Evolutionary conservation across 805 yeast genomes (phyloP).

Genomic region (Vanderwaltozyma verrucispora): DNA sequence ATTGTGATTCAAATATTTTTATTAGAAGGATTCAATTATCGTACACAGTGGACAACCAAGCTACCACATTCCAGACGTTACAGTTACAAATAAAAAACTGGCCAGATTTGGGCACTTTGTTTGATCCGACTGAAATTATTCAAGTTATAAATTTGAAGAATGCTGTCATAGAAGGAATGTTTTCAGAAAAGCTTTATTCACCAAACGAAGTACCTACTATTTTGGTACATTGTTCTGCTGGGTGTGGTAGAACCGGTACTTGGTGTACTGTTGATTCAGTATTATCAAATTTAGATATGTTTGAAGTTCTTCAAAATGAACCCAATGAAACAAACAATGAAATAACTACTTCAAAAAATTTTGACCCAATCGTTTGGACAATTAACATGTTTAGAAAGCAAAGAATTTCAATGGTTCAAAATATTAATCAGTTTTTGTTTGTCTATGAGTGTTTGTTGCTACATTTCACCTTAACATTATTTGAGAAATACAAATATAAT

Average conservation of each 20-base stretch:
- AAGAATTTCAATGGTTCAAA: conserved; percentile 78
- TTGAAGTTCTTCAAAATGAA: conserved; percentile 9
- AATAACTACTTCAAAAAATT: conserved; percentile 5
- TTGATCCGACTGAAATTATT: conserved; percentile 47
- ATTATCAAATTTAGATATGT: conserved; percentile 29
- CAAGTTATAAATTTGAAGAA: conserved; percentile 40
- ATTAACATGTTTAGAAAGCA: conserved; percentile 63
- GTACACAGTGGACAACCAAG: conserved; percentile 17
- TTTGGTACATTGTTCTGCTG: conserved; percentile 89
- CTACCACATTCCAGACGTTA: conserved; percentile 36
- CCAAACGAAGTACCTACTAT: conserved; percentile 38
- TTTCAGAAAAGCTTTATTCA: conserved; percentile 5
- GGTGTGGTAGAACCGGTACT: conserved; percentile 94
- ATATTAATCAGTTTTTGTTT: conserved; percentile 59
- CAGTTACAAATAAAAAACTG: conserved; percentile 75
- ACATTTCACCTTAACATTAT: conserved; percentile 17
- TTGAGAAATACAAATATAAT: conserved; percentile 3
- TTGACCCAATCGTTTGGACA: conserved; percentile 50
- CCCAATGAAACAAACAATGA: neutral
- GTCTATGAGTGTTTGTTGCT: conserved; percentile 52
- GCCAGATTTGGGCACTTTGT: conserved; percentile 71
- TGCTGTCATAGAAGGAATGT: conserved; percentile 28
- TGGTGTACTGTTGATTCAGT: conserved; percentile 61
- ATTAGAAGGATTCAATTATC: conserved; percentile 33
- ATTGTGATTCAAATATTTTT: conserved; percentile 3